Base-by-base conservation (phyloP, 495 filamentous ascomycete species). In the Penicillium herquei region DNA sequence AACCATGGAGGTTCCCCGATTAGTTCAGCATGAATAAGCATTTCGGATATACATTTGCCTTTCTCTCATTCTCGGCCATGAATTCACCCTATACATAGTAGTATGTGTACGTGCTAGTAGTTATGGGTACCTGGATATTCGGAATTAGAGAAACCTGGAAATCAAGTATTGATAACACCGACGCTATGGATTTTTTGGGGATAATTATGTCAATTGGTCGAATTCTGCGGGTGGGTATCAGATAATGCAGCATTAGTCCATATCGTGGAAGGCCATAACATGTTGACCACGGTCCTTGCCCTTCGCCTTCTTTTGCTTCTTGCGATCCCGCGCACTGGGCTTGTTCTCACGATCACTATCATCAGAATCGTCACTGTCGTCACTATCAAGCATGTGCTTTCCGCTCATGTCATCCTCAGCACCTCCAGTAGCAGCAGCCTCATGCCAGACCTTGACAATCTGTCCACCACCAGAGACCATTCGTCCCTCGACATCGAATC, bases 401-500 rank as follows among this genome's bases (percentile, higher is more conserved):
- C 67, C 66, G 3, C 57, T 55, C 7, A 76, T 63, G 2, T 63
- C 71, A 11, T 78, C 79, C 6, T 71, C 73, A 1, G 69, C 71
- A 10, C 66, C 69, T 2, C 63, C 71, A 21, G 68, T 59, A 8
- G 57, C 67, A 16, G 70, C 71, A 32, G 73, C 75, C 63, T 88
- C 83, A 59, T 85, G 76, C 92, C 92, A 97, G 9, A 97, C 85
- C 74, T 96, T 96, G 58, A 97, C 80, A 0, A 84, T 78, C 62
- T 81, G 80, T 3, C 92, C 92, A 49, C 92, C 92, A 37, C 90
- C 92, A 67, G 85, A 92, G 49, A 96, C 88, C 82, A 97, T 83
- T 47, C 91, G 81, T 49, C 91, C 87, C 44, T 85, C 84, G 44
- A 87, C 87, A 70, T 96, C 91, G 59, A 95, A 95, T 16, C 82